Evolutionary conservation across 2,329 filamentous ascomycete species (phyloP).

Genomic region (Penicillium sp.): DNA sequence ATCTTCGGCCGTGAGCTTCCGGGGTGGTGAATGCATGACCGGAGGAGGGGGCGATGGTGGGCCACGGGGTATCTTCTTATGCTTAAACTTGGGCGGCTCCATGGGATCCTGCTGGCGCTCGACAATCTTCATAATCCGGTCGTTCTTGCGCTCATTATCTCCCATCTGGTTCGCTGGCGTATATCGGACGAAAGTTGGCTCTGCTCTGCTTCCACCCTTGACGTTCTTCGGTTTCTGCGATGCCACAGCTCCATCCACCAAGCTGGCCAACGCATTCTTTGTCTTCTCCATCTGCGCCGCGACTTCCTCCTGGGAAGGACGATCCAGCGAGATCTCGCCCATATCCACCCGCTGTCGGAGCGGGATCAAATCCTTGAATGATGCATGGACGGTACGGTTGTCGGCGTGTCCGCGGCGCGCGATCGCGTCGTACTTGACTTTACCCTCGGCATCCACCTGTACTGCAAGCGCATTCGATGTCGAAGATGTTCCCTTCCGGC

Average conservation of each 20-base stretch:
- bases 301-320: conserved; percentile 82
- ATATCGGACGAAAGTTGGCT: conserved; percentile 92
- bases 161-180: conserved; percentile 98
- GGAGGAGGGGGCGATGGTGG: conserved; percentile 90
- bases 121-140: conserved; percentile 98
- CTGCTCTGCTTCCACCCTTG: conserved; percentile 73
- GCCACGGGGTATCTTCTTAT: conserved; percentile 94
- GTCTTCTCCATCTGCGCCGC: conserved; percentile 82
- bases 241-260: conserved; percentile 82
- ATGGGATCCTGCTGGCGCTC: conserved; percentile 90
- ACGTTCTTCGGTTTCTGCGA: conserved; percentile 96
- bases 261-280: conserved; percentile 74
- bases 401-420: conserved; percentile 84
- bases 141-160: conserved; percentile 77
- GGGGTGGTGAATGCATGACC: conserved; percentile 88
- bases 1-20: conserved; percentile 93
- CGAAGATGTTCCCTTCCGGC: conserved; percentile 66
- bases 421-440: conserved; percentile 95
- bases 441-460: conserved; percentile 85
- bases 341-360: conserved; percentile 88
- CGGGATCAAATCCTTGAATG: conserved; percentile 95
- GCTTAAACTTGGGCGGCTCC: conserved; percentile 97
- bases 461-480: conserved; percentile 87
- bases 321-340: conserved; percentile 82
- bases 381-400: conserved; percentile 82